Percentiles rank a stretch among this genome's conserved stretches.
phyloP scores from a whole-genome alignment of 108 stramenopile genomes.

The Cyclostephanos invisitatus region DNA sequence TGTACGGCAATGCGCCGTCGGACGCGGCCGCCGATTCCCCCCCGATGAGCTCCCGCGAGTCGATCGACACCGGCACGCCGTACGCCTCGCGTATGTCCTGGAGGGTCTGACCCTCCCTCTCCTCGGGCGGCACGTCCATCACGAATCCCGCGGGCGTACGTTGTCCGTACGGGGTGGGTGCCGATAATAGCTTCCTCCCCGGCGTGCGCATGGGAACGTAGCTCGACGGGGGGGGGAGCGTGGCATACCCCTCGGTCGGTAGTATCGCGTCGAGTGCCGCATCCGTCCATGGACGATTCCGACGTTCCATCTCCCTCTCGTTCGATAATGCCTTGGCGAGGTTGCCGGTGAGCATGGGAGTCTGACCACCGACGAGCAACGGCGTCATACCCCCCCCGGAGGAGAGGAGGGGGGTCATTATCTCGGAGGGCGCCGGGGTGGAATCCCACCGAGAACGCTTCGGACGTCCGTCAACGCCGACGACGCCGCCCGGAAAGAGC shows the following conservation, averaged over 20 bases:
- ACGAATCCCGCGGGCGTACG: conserved; percentile 86
- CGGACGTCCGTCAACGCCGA: conserved; percentile 2
- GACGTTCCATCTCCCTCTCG: conserved; percentile 94
- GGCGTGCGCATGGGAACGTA: conserved; percentile 96
- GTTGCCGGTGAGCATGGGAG: conserved; percentile 55
- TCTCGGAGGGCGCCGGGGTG: conserved; percentile 60
- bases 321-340: conserved; percentile 82
- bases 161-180: conserved; percentile 86
- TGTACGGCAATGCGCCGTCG: conserved; percentile 84
- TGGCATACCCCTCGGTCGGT: conserved; percentile 86
- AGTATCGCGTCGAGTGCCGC: conserved; percentile 96
- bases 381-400: conserved; percentile 4
- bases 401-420: conserved; percentile 15
- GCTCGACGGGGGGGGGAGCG: conserved; percentile 86
- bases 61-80: conserved; percentile 85
- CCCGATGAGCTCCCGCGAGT: conserved; percentile 46
- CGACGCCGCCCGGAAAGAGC: conserved; percentile 27
- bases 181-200: conserved; percentile 85
- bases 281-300: conserved; percentile 96
- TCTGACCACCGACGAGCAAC: conserved; percentile 25
- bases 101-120: conserved; percentile 64
- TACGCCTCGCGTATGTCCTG: conserved; percentile 92
- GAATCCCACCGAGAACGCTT: conserved; percentile 81
- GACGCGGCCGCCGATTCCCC: conserved; percentile 22
- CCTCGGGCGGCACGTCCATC: conserved; percentile 92